Evolutionary conservation across 1,139 yeast species (phyloP).

Genomic region (Saccharomycopsis phalli): DNA sequence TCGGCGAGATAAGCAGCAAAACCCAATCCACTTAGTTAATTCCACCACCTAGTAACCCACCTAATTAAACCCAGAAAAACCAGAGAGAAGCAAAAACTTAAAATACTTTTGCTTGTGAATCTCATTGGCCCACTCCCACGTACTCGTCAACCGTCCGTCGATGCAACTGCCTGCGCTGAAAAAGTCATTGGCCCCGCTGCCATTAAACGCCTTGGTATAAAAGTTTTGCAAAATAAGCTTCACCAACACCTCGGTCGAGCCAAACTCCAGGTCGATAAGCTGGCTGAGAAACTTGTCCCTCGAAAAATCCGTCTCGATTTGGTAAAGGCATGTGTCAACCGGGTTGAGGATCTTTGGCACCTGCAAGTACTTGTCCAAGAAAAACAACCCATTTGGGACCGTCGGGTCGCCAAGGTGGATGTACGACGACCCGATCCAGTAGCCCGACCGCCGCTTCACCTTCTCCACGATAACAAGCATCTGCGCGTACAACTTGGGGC

Average conservation of each 20-base stretch:
- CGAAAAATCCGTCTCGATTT: constrained; percentile 40
- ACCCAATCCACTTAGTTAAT: no score
- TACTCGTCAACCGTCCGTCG: constrained; percentile 68
- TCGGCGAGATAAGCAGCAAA: no score
- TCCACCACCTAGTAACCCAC: neutral
- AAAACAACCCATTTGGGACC: constrained; percentile 69
- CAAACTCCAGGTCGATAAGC: constrained; percentile 50
- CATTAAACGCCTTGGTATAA: constrained; percentile 67
- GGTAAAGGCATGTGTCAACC: constrained; percentile 45
- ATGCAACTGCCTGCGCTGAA: constrained; percentile 75
- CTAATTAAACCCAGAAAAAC: constrained; percentile 61
- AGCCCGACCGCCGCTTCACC: constrained; percentile 50
- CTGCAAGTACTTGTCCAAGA: constrained; percentile 66
- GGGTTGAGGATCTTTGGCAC: constrained; percentile 68
- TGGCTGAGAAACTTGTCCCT: constrained; percentile 39
- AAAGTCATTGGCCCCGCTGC: constrained; percentile 71
- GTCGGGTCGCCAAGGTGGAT: constrained; percentile 73
- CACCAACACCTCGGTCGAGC: constrained; percentile 41
- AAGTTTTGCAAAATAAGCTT: constrained; percentile 53
- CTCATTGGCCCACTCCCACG: constrained; percentile 72
- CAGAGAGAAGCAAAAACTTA: constrained; percentile 46
- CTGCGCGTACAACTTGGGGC: constrained; percentile 55
- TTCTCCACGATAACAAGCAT: constrained; percentile 58
- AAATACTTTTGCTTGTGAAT: constrained; percentile 50
- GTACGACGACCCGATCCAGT: constrained; percentile 71